Evolutionary conservation across 1,139 yeast genomes (phyloP).

Genomic region (Yamadazyma oceani): DNA sequence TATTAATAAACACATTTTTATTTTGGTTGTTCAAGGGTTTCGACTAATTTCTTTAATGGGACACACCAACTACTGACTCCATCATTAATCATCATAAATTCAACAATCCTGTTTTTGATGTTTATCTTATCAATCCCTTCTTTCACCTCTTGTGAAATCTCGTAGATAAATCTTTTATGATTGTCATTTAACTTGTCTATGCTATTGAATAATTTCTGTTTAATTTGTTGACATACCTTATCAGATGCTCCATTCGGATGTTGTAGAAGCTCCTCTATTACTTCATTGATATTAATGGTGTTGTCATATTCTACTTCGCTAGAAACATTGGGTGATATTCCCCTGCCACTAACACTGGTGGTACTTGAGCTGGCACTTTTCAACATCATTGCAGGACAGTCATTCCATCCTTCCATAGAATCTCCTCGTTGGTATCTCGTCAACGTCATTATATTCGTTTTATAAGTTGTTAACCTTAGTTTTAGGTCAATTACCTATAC

Average conservation of each 20-base stretch:
- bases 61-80: slow-evolving; percentile 59
- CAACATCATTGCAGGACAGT: slow-evolving; percentile 33
- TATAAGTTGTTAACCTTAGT: too few species aligned
- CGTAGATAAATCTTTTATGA: slow-evolving; percentile 21
- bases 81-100: slow-evolving; percentile 50
- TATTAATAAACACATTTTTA: slow-evolving; percentile 7
- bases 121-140: slow-evolving; percentile 6
- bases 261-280: slow-evolving; percentile 15
- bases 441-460: slow-evolving; percentile 35
- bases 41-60: slow-evolving; percentile 53
- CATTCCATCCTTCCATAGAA: slow-evolving; percentile 49
- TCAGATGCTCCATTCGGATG: slow-evolving; percentile 27
- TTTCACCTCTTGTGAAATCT: slow-evolving; percentile 12
- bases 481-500: too few species aligned
- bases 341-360: slow-evolving; percentile 5
- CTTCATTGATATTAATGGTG: slow-evolving; percentile 1
- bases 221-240: slow-evolving; percentile 38
- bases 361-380: slow-evolving; percentile 11
- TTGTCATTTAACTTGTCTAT: slow-evolving; percentile 16
- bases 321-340: too few species aligned
- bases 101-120: slow-evolving; percentile 30
- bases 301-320: background rate
- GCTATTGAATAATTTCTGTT: slow-evolving; percentile 25
- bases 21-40: slow-evolving; percentile 16
- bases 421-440: slow-evolving; percentile 43